Conservation (phyloP, 1,284 basidiomycete species). For the Moesziomyces sp. region DNA sequence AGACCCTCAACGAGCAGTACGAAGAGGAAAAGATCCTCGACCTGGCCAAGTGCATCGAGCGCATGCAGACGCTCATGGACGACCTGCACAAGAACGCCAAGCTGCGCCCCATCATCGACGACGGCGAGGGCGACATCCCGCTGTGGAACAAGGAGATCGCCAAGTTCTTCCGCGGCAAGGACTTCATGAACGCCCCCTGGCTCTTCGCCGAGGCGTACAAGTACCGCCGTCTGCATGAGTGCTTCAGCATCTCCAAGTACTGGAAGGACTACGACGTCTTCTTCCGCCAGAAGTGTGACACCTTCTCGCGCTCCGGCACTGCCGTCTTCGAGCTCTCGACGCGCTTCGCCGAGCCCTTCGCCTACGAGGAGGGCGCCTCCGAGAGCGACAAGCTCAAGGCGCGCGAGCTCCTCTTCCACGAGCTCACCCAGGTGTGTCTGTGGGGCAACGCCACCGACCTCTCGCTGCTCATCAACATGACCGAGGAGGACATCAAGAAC, state of each 20-base stretch:
- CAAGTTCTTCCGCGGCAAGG: conserved; percentile 87
- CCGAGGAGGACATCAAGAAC: conserved; percentile 96
- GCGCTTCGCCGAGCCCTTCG: conserved; percentile 88
- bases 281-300: conserved; percentile 80
- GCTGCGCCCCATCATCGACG: conserved; percentile 83
- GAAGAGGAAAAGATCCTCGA: conserved; percentile 87
- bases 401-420: conserved; percentile 90
- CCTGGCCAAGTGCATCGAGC: conserved; percentile 83
- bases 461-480: conserved; percentile 96
- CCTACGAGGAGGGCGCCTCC: conserved; percentile 74
- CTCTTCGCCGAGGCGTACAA: conserved; percentile 90
- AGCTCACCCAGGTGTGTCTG: conserved; percentile 78
- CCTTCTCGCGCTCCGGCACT: conserved; percentile 89
- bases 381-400: conserved; percentile 76
- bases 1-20: conserved; percentile 81
- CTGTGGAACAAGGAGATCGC: conserved; percentile 87
- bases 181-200: conserved; percentile 83
- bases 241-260: conserved; percentile 90
- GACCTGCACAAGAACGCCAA: conserved; percentile 68
- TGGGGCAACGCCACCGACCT: conserved; percentile 77
- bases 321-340: conserved; percentile 95
- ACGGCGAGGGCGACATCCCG: conserved; percentile 91
- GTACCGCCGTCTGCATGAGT: conserved; percentile 92
- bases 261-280: conserved; percentile 77
- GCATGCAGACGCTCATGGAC: conserved; percentile 68